Evolutionary conservation across 1,284 basidiomycete species (phyloP).

Genomic region (Ceratobasidium papillatum): DNA sequence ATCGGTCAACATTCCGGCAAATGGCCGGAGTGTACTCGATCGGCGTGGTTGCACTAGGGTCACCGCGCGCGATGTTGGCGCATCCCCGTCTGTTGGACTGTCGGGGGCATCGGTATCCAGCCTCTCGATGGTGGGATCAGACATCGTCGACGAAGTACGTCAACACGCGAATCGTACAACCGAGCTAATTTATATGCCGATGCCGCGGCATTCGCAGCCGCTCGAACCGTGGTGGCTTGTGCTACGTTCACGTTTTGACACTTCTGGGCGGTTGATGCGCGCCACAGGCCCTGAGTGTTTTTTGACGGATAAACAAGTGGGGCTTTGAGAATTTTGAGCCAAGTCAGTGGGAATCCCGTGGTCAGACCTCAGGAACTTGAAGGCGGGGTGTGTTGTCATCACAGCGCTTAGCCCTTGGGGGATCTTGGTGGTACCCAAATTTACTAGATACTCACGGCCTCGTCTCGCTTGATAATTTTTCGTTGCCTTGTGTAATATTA

Average conservation of each 20-base stretch:
- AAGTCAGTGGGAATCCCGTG: not conserved
- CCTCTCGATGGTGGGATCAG: not conserved
- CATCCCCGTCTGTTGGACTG: not conserved
- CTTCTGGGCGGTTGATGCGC: not conserved
- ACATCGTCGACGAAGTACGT: not conserved
- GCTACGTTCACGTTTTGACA: not conserved
- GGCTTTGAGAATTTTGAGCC: not conserved
- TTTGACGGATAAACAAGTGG: not conserved
- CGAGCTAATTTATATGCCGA: conserved; percentile 17
- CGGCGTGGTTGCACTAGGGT: conserved; percentile 25
- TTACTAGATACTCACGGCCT: no score
- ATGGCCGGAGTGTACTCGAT: conserved; percentile 53
- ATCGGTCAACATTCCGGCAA: conserved; percentile 80
- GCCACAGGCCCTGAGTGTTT: conserved; percentile 21
- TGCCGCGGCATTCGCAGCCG: not conserved
- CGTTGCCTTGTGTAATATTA: no score
- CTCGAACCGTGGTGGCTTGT: not conserved
- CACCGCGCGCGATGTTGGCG: conserved; percentile 38
- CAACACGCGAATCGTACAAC: not conserved
- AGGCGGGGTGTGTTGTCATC: not conserved
- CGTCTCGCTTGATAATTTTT: no score
- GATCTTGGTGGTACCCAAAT: no score
- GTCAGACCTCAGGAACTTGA: not conserved
- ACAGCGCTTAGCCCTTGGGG: not conserved
- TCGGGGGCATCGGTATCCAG: not conserved